Evolutionary conservation across 495 filamentous ascomycete species (phyloP).

Genomic region (Penicillium daleae): DNA sequence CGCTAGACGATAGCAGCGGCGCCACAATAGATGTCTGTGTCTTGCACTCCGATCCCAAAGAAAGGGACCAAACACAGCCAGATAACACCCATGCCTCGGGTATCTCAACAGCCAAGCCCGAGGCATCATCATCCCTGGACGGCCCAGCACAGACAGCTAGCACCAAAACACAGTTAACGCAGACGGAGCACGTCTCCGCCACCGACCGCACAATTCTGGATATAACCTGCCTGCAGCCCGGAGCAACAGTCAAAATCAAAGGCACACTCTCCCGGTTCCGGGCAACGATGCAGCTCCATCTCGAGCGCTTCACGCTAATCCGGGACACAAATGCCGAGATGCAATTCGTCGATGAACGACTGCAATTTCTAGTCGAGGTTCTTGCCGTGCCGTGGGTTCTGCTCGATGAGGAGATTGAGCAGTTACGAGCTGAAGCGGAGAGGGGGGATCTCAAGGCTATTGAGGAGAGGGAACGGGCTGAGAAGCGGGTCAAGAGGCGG

Average conservation of each 20-base stretch:
- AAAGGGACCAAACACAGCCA: slow-evolving; percentile 12
- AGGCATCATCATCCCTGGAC: background rate
- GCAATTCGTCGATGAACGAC: slow-evolving; percentile 70
- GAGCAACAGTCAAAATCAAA: slow-evolving; percentile 75
- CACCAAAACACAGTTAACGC: background rate
- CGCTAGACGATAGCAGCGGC: slow-evolving; percentile 87
- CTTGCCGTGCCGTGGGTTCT: slow-evolving; percentile 73
- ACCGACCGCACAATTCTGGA: slow-evolving; percentile 41
- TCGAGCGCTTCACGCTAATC: slow-evolving; percentile 66
- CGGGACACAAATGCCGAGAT: slow-evolving; percentile 75
- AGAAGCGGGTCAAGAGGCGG: slow-evolving; percentile 40
- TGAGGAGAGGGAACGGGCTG: slow-evolving; percentile 44
- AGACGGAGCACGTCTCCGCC: slow-evolving; percentile 29
- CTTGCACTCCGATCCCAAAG: slow-evolving; percentile 21
- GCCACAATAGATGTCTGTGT: slow-evolving; percentile 65
- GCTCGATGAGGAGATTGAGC: slow-evolving; percentile 53
- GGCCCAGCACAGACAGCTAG: background rate
- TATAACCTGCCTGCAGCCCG: slow-evolving; percentile 60
- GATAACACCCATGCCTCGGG: background rate
- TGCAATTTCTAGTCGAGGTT: slow-evolving; percentile 63
- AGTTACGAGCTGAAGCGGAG: slow-evolving; percentile 55
- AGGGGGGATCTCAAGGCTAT: slow-evolving; percentile 43
- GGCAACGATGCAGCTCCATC: slow-evolving; percentile 62
- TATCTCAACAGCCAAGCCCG: background rate
- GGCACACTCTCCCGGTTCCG: slow-evolving; percentile 70